These are phyloP conservation scores for Kockovaella imperatae DNA, from an alignment of 768 basidiomycete species.

Conservation along the genomic window DNA sequence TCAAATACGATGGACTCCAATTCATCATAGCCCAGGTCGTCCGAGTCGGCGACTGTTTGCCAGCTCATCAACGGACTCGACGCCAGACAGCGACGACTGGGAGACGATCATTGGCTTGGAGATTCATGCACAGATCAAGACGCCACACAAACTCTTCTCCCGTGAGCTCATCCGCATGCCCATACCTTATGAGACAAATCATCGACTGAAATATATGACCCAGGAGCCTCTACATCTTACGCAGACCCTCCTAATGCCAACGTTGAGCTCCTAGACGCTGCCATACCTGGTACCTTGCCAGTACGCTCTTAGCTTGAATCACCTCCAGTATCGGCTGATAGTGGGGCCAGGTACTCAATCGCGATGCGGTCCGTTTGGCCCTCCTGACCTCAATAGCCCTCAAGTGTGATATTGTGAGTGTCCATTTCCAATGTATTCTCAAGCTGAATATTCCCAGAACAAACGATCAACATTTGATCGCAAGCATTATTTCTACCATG, in stretches of 20 bases:
- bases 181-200: neutral
- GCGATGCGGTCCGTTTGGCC: constrained; percentile 59
- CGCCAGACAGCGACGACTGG: no score
- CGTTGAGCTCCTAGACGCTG: constrained; percentile 73
- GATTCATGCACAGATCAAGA: constrained; percentile 88
- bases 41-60: no score
- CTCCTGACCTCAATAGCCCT: constrained; percentile 75
- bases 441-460: constrained; percentile 48
- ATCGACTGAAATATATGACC: constrained; percentile 5
- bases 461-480: constrained; percentile 75
- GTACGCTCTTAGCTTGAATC: constrained; percentile 49
- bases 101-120: constrained; percentile 87
- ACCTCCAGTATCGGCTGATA: constrained; percentile 3
- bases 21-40: no score
- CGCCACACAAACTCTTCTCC: constrained; percentile 82
- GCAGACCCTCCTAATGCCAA: constrained; percentile 61
- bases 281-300: constrained; percentile 86
- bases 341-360: constrained; percentile 45
- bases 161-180: constrained; percentile 42
- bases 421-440: neutral
- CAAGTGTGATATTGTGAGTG: constrained; percentile 40
- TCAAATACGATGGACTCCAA: no score
- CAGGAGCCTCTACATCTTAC: constrained; percentile 31
- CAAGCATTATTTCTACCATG: constrained; percentile 97
- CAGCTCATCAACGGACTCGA: no score